Conservation (phyloP, 495 filamentous ascomycete species). For the Daldinia loculata region DNA sequence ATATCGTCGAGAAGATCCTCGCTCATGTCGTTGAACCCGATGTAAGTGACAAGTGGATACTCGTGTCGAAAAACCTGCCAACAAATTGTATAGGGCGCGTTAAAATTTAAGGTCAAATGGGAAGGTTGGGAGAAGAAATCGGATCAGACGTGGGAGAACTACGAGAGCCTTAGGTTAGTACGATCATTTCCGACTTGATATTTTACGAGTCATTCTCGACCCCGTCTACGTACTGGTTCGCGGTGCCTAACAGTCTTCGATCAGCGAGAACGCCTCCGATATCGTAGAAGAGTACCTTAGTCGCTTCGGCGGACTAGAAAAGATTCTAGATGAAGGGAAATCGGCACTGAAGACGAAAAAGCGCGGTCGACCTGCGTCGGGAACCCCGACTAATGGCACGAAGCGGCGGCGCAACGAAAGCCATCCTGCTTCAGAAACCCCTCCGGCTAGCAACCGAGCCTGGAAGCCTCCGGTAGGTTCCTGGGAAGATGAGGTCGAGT, state of each 20-base stretch:
- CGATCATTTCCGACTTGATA: neutral
- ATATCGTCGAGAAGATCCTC: constrained; percentile 66
- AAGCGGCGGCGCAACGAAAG: constrained; percentile 53
- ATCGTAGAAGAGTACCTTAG: constrained; percentile 58
- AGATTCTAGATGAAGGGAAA: constrained; percentile 55
- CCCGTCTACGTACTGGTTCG: constrained; percentile 10
- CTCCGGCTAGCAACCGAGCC: constrained; percentile 48
- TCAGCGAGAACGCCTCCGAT: constrained; percentile 54
- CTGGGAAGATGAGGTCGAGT: constrained; percentile 66
- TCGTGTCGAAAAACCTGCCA: constrained; percentile 6
- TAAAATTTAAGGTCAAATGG: constrained; percentile 67
- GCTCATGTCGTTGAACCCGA: constrained; percentile 60
- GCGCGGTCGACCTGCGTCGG: constrained; percentile 52
- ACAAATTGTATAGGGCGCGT: constrained; percentile 45
- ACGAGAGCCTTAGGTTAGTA: constrained; percentile 63
- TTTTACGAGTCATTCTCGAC: neutral
- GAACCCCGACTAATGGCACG: constrained; percentile 42
- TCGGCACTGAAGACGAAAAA: constrained; percentile 55
- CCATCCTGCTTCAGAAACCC: constrained; percentile 48
- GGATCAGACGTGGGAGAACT: constrained; percentile 69
- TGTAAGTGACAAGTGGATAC: constrained; percentile 44
- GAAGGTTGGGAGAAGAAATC: constrained; percentile 67
- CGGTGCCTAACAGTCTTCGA: neutral
- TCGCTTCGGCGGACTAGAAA: constrained; percentile 62
- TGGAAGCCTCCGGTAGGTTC: constrained; percentile 65